Conservation (phyloP, 2,329 filamentous ascomycete genomes). For the Trichoderma sp. region DNA sequence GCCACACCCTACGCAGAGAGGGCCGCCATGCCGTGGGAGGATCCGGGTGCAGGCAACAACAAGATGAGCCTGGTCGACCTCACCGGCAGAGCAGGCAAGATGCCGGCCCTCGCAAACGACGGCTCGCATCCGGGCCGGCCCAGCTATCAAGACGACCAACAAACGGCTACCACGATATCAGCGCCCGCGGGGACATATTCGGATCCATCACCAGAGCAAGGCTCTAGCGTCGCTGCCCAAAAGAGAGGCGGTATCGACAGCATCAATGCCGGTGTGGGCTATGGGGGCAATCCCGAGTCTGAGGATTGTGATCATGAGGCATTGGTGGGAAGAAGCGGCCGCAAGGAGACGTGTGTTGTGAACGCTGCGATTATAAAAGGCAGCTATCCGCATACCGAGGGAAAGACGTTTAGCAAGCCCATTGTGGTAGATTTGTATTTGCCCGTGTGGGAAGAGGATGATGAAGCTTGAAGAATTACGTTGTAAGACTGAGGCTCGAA, state of each 20-base stretch:
- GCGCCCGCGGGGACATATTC: neutral
- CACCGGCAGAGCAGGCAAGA: slow-evolving; percentile 40
- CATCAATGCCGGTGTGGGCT: neutral
- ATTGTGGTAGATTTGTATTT: slow-evolving; percentile 81
- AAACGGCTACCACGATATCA: neutral
- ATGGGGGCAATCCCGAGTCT: slow-evolving; percentile 36
- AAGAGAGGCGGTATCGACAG: neutral
- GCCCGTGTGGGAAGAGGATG: slow-evolving; percentile 43
- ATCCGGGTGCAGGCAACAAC: slow-evolving; percentile 51
- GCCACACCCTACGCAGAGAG: slow-evolving; percentile 46
- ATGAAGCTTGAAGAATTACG: neutral
- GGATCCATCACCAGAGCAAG: slow-evolving; percentile 12
- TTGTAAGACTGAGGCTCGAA: neutral
- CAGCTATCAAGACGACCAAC: neutral
- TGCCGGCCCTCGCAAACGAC: slow-evolving; percentile 45
- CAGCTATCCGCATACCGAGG: slow-evolving; percentile 59
- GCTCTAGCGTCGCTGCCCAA: slow-evolving; percentile 21
- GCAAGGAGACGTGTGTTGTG: slow-evolving; percentile 70
- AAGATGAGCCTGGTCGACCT: slow-evolving; percentile 64
- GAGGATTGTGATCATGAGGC: slow-evolving; percentile 40
- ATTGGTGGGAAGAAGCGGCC: slow-evolving; percentile 41
- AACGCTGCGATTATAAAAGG: slow-evolving; percentile 74
- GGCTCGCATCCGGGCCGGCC: slow-evolving; percentile 32
- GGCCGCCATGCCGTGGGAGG: slow-evolving; percentile 50
- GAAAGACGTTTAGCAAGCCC: slow-evolving; percentile 69